These are phyloP conservation scores for Fusarium nelsonii DNA, from an alignment of 2,329 filamentous ascomycete genomes.

Conservation along the genomic window DNA sequence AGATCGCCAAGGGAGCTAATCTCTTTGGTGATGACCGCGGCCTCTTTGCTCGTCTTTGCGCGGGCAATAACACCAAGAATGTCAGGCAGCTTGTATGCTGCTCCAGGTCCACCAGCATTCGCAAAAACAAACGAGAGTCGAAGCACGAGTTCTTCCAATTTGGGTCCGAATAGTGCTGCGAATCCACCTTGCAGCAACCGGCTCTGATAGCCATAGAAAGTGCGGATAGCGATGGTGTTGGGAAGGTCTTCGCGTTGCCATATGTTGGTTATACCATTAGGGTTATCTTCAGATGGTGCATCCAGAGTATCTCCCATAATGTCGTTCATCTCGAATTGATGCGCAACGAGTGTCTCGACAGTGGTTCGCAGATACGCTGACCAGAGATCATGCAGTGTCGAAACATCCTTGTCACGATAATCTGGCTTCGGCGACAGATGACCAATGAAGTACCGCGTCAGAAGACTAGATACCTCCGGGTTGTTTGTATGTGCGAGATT, in stretches of 20 bases:
- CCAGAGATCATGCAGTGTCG: conserved; percentile 63
- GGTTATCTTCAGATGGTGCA: conserved; percentile 21
- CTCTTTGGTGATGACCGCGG: conserved; percentile 61
- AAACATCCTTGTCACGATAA: conserved; percentile 59
- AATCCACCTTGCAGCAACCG: conserved; percentile 65
- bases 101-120: conserved; percentile 57
- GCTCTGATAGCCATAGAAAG: conserved; percentile 66
- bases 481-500: conserved; percentile 67
- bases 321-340: conserved; percentile 66
- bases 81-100: conserved; percentile 54
- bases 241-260: conserved; percentile 62
- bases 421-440: conserved; percentile 64
- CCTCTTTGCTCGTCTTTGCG: conserved; percentile 57
- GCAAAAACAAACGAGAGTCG: conserved; percentile 65
- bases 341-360: conserved; percentile 65
- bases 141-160: conserved; percentile 65
- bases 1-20: conserved; percentile 64
- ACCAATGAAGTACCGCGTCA: conserved; percentile 67
- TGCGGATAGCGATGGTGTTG: conserved; percentile 63
- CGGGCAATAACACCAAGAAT: conserved; percentile 45
- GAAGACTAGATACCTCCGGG: conserved; percentile 64
- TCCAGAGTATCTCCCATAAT: conserved; percentile 58
- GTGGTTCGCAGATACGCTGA: conserved; percentile 61
- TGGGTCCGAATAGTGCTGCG: conserved; percentile 63
- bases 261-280: conserved; percentile 49